Conservation (phyloP, 2,329 filamentous ascomycete species). For the Pseudogymnoascus sp. region DNA sequence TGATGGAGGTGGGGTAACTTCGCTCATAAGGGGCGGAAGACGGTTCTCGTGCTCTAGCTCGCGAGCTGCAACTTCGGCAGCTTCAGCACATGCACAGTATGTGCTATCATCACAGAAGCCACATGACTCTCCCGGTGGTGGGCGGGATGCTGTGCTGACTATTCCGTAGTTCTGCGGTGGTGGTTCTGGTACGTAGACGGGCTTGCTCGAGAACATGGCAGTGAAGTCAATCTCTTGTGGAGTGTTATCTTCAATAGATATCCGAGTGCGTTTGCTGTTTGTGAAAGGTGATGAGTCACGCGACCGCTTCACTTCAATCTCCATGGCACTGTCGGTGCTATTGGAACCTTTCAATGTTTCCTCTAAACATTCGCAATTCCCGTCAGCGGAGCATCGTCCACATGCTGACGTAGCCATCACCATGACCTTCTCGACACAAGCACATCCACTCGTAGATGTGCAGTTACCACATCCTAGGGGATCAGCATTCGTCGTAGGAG, state of each 20-base stretch:
- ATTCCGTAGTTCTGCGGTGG: slow-evolving; percentile 21
- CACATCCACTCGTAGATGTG: slow-evolving; percentile 44
- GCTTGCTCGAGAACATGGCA: slow-evolving; percentile 47
- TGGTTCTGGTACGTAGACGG: slow-evolving; percentile 15
- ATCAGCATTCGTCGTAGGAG: slow-evolving; percentile 16
- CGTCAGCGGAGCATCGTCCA: slow-evolving; percentile 55
- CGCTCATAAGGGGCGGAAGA: slow-evolving; percentile 37
- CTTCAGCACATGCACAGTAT: slow-evolving; percentile 73
- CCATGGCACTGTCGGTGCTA: background rate
- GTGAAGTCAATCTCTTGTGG: slow-evolving; percentile 70
- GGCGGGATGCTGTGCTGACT: slow-evolving; percentile 24
- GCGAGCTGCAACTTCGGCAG: slow-evolving; percentile 32
- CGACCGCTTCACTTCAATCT: slow-evolving; percentile 25
- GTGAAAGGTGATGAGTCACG: slow-evolving; percentile 20
- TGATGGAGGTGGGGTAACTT: slow-evolving; percentile 39
- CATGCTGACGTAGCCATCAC: slow-evolving; percentile 51
- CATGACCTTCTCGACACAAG: slow-evolving; percentile 52
- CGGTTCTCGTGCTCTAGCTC: slow-evolving; percentile 26
- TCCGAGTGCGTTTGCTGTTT: slow-evolving; percentile 45
- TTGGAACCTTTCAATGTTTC: slow-evolving; percentile 32
- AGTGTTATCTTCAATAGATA: slow-evolving; percentile 35
- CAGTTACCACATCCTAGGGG: slow-evolving; percentile 48
- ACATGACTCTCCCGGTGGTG: slow-evolving; percentile 58
- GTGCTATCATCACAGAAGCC: slow-evolving; percentile 79
- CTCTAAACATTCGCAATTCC: slow-evolving; percentile 55